Conservation (phyloP, 1,139 yeast species). For the Tardiomyces digboiensis region DNA sequence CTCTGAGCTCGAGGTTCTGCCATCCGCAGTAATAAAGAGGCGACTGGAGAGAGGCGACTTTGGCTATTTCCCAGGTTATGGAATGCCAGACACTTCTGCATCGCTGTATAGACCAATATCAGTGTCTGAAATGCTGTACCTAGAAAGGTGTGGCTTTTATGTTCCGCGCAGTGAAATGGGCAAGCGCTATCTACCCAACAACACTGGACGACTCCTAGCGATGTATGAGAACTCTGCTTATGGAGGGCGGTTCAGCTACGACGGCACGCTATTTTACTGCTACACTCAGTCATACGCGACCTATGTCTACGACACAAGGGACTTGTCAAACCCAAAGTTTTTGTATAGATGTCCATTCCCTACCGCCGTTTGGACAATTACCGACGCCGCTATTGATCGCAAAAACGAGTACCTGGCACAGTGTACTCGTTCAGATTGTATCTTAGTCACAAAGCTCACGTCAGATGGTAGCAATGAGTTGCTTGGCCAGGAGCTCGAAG, state of each 20-base stretch:
- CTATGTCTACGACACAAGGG: not conserved
- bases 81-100: not conserved
- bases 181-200: not conserved
- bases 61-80: not conserved
- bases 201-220: not conserved
- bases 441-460: not conserved
- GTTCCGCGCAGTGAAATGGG: not conserved
- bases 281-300: not conserved
- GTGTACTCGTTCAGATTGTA: not conserved
- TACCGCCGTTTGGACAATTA: not conserved
- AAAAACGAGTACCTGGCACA: not conserved
- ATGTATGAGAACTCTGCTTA: not conserved
- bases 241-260: not conserved
- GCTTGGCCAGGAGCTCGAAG: not conserved
- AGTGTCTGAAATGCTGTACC: not conserved
- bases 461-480: not conserved
- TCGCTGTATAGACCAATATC: not conserved
- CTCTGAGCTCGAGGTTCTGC: not conserved
- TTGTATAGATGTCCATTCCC: not conserved
- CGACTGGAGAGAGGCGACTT: not conserved
- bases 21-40: not conserved
- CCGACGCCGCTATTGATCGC: not conserved
- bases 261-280: not conserved
- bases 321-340: not conserved
- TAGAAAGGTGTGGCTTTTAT: not conserved